Percentiles rank a stretch among this genome's conserved stretches.
Conservation (phyloP, 441 rosid genomes). For the Pelargonium fulgidum region DNA sequence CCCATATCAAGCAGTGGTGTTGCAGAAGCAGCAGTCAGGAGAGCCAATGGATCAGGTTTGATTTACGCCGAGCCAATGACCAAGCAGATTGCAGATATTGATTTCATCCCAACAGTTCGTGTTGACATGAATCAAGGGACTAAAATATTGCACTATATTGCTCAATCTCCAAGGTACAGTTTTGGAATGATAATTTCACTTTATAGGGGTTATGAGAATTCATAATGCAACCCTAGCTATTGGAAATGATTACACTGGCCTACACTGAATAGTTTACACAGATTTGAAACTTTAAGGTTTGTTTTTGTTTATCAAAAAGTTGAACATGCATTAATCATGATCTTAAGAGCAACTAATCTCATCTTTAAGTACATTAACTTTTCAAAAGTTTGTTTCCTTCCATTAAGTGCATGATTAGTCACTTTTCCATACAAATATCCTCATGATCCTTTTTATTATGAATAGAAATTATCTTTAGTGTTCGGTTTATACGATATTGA, state of each 20-base stretch:
- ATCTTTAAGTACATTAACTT: neutral
- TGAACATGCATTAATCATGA: neutral
- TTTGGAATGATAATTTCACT: neutral
- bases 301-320: neutral
- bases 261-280: neutral
- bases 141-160: slow-evolving; percentile 33
- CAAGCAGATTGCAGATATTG: slow-evolving; percentile 38
- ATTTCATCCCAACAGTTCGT: slow-evolving; percentile 40
- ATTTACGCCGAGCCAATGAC: slow-evolving; percentile 50
- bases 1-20: slow-evolving; percentile 24
- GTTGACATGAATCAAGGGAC: slow-evolving; percentile 43
- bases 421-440: neutral
- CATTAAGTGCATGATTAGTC: neutral
- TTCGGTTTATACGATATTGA: too few species aligned
- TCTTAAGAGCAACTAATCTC: neutral
- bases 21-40: slow-evolving; percentile 47
- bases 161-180: slow-evolving; percentile 25
- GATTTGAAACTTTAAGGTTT: too few species aligned
- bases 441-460: neutral
- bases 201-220: neutral
- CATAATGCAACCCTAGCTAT: too few species aligned
- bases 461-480: too few species aligned
- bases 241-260: neutral
- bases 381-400: neutral
- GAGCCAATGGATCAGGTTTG: slow-evolving; percentile 41